Base-by-base conservation (phyloP, 352 stramenopile species). In the Phytophthora multivora region DNA sequence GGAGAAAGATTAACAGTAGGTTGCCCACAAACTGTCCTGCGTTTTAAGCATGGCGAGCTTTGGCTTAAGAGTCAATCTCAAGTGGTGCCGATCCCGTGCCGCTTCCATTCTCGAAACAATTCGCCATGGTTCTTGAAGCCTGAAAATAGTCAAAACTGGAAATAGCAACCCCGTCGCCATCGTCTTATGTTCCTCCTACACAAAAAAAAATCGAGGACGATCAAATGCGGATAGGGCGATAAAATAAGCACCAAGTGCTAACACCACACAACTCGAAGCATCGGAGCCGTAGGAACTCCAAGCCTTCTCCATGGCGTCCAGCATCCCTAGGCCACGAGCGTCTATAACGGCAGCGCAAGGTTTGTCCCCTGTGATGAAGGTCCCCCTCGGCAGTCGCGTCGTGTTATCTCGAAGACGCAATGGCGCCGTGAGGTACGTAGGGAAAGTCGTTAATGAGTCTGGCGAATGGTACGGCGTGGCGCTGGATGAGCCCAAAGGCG, bases 401-500 rank as follows among this genome's bases (percentile, higher is more conserved):
- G 69, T 86, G 53, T 70, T 90, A 31, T 89, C 79, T 25, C 66
- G 68, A 28, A 69, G 77, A 26, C 79, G 80, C n/a, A 71, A 63
- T 4, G 80, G 80, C 7, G 80, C 64, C 28, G 79, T 89, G n/a
- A 71, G 69, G n/a, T 88, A 85, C 54, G 72, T 88, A 11, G 80
- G 79, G 4, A 88, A 85, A 60, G 56, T 90, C 38, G 71, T 65
- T 13, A 73, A 73, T 52, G 79, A 86, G 26, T 66, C 65, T 0
- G 80, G 80, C 38, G 80, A 90, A 43, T 90, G 80, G 79, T 90
- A 90, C 49, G 80, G 80, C 48, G 69, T 90, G 33, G 80, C 69
- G 3, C 63, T 90, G 25, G 75, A 90, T 53, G 79, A 90, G 51
- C 65, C 79, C 53, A 88, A 85, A 58, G 80, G 80, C 30, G 69